Evolutionary conservation across 805 yeast genomes (phyloP).

Genomic region (Hanseniaspora jakobsenii): DNA sequence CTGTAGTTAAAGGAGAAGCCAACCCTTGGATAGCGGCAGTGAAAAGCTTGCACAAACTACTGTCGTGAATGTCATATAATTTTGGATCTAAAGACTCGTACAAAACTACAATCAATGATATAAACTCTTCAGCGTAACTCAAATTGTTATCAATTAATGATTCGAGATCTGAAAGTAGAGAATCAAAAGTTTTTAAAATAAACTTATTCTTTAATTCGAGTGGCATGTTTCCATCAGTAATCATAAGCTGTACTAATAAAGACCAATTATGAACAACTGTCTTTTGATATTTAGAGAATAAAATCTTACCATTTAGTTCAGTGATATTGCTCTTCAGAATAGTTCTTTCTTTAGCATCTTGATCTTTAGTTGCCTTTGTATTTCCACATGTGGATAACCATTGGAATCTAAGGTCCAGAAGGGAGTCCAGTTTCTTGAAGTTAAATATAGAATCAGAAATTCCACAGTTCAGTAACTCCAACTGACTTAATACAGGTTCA

Average conservation of each 20-base stretch:
- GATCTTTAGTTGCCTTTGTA: conserved; percentile 14
- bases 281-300: conserved; percentile 43
- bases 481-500: neutral
- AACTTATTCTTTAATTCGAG: conserved; percentile 42
- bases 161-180: conserved; percentile 61
- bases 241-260: conserved; percentile 59
- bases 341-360: conserved; percentile 20
- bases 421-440: conserved; percentile 31
- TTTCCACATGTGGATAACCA: conserved; percentile 15
- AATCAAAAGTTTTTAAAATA: conserved; percentile 64
- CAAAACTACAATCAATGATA: conserved; percentile 60
- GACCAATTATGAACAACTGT: conserved; percentile 72
- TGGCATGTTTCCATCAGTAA: conserved; percentile 46
- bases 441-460: conserved; percentile 30
- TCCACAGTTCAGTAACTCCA: neutral
- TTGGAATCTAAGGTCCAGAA: conserved; percentile 25
- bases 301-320: conserved; percentile 36
- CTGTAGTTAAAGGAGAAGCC: conserved; percentile 53
- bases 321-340: conserved; percentile 30
- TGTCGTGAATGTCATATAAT: conserved; percentile 31
- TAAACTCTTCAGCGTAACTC: conserved; percentile 59
- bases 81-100: conserved; percentile 51
- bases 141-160: conserved; percentile 59
- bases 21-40: conserved; percentile 65
- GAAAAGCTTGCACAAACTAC: conserved; percentile 56